Evolutionary conservation across 306 rosid species (phyloP).

Genomic region (Citrullus colocynthis): DNA sequence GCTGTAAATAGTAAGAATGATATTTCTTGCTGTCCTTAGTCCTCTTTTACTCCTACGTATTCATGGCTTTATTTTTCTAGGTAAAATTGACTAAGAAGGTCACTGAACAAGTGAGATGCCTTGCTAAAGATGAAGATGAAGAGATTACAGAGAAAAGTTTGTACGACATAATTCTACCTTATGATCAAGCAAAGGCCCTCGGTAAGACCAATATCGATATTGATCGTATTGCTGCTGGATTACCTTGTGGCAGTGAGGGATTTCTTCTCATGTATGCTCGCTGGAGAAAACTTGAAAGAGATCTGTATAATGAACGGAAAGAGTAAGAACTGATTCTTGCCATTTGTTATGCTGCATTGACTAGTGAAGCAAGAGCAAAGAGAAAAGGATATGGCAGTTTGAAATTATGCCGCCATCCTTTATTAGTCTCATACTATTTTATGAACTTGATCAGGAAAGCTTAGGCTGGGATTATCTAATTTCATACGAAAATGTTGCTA

Average conservation of each 20-base stretch:
- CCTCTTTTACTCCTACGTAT: background rate
- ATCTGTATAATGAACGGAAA: slow-evolving; percentile 88
- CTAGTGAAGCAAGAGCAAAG: background rate
- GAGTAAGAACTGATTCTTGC: slow-evolving; percentile 39
- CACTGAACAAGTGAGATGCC: slow-evolving; percentile 85
- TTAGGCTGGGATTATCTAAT: background rate
- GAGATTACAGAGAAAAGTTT: slow-evolving; percentile 51
- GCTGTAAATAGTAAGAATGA: background rate
- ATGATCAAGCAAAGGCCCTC: slow-evolving; percentile 98
- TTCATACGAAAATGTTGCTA: background rate
- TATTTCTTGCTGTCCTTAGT: background rate
- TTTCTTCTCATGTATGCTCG: slow-evolving; percentile 98
- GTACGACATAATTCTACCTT: slow-evolving; percentile 69
- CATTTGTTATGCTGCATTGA: slow-evolving; percentile 3
- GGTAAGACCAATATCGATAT: slow-evolving; percentile 90
- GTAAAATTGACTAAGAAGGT: slow-evolving; percentile 83
- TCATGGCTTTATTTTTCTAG: slow-evolving; percentile 24
- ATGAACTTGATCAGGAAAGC: background rate
- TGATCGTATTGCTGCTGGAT: slow-evolving; percentile 95
- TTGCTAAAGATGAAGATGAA: slow-evolving; percentile 75
- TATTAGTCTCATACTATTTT: background rate
- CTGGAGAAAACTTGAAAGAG: slow-evolving; percentile 95
- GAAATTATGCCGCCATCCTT: background rate
- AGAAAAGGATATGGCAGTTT: background rate
- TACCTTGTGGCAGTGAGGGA: slow-evolving; percentile 98